Conservation (phyloP, 495 filamentous ascomycete species). For the Penicillium crystallinum region DNA sequence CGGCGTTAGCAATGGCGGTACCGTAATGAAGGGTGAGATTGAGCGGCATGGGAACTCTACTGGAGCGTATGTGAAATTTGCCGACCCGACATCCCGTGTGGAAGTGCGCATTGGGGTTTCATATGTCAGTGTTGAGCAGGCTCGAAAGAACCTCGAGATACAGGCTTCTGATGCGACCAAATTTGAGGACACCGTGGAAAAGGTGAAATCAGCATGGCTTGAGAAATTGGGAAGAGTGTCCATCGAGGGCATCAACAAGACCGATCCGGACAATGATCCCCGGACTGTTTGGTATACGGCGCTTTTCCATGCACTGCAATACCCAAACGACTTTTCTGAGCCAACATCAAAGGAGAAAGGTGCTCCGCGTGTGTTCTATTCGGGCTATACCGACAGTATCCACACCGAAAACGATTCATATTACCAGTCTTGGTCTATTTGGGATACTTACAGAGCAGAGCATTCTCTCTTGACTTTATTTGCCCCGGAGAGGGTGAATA, state of each 20-base stretch:
- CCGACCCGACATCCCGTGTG: constrained; percentile 4
- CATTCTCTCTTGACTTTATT: constrained; percentile 22
- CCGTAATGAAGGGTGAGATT: neutral
- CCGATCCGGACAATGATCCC: constrained; percentile 17
- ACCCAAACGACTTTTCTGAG: constrained; percentile 27
- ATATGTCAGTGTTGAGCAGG: constrained; percentile 24
- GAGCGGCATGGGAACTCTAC: constrained; percentile 19
- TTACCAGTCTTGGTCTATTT: constrained; percentile 30
- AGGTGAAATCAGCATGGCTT: constrained; percentile 22
- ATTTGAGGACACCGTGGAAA: constrained; percentile 16
- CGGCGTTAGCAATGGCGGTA: constrained; percentile 16
- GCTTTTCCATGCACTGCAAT: constrained; percentile 24
- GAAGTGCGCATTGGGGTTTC: constrained; percentile 26
- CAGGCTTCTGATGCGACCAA: constrained; percentile 12
- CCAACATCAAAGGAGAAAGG: constrained; percentile 8
- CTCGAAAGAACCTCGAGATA: constrained; percentile 20
- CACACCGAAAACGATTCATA: constrained; percentile 21
- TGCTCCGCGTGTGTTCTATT: constrained; percentile 14
- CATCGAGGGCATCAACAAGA: constrained; percentile 20
- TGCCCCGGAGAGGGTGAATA: constrained; percentile 23
- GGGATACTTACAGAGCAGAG: constrained; percentile 27
- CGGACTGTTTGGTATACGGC: constrained; percentile 23
- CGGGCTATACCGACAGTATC: constrained; percentile 23
- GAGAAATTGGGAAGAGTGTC: constrained; percentile 22
- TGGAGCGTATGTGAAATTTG: constrained; percentile 23